Evolutionary conservation across 371 early-diverging fungal genomes (phyloP).

Genomic region (Lichtheimia hyalospora): DNA sequence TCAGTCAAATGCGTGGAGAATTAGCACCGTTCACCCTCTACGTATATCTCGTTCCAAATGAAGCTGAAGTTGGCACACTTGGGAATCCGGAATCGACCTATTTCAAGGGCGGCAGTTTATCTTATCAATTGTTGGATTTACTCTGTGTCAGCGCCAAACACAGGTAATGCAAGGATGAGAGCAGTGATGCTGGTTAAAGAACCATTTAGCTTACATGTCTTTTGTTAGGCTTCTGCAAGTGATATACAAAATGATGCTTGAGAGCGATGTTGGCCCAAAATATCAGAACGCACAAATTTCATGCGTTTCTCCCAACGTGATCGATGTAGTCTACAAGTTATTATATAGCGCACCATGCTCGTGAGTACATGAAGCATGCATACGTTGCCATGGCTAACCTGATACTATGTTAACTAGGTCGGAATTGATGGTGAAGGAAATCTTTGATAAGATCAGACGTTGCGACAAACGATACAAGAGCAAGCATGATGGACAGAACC

Average conservation of each 20-base stretch:
- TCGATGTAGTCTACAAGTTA: conserved; percentile 77
- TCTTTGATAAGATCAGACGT: conserved; percentile 72
- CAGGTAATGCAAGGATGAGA: conserved; percentile 27
- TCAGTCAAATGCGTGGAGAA: conserved; percentile 70
- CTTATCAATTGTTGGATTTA: conserved; percentile 65
- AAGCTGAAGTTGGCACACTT: conserved; percentile 49
- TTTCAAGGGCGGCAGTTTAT: conserved; percentile 69
- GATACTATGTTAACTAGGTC: conserved; percentile 26
- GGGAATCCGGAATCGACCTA: conserved; percentile 63
- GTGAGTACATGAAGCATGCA: conserved; percentile 31
- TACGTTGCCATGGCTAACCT: background rate
- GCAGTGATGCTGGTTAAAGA: background rate
- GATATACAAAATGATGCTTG: conserved; percentile 83
- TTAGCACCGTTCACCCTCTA: conserved; percentile 77
- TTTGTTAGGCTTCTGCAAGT: conserved; percentile 58
- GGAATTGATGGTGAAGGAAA: conserved; percentile 73
- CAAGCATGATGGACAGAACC: conserved; percentile 17
- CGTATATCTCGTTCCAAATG: conserved; percentile 70
- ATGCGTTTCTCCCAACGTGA: conserved; percentile 76
- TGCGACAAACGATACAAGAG: conserved; percentile 64
- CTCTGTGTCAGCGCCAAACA: conserved; percentile 74
- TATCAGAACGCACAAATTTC: conserved; percentile 51
- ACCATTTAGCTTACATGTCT: background rate
- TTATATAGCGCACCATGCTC: conserved; percentile 80
- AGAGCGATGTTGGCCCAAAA: conserved; percentile 65